Base-by-base conservation (phyloP, 129 eudicot species). In the Lactuca sativa region DNA sequence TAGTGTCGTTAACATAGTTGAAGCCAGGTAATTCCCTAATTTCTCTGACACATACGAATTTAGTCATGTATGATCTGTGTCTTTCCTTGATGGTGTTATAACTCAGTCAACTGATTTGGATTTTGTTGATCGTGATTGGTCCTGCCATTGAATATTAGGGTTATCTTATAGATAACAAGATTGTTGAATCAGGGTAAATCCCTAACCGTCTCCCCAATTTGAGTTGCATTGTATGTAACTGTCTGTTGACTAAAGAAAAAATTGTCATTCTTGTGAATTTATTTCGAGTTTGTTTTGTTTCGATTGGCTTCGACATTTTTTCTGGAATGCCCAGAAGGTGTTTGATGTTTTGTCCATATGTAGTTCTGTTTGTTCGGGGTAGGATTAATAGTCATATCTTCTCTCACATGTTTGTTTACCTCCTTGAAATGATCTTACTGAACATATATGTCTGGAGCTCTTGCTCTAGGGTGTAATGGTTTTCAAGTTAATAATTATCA, bases 131-230 rank as follows among this genome's bases (percentile, higher is more conserved):
- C 12, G 55, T 41, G 65, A 41, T 64, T 54, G 58, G 4, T 32
- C 67, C 67, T 56, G 51, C 10, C 30, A 74, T 65, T 74, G 48
- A 64, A 5, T 41, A 65, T 44, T 74, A 64, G 72, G 66, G 78
- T 64, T 73, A 54, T 56, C 21, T 21, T 38, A 62, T 7, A 62
- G 32, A 52, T 4, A 30, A 13, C 1, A 15, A 9, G 15, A 3
- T 6, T 12, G 38, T 34, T 59, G 49, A 31, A 40, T 17, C 49
- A 9, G n/a, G 49, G 31, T 63, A 43, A 30, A 51, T 31, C 40
- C 54, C 11, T 32, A 49, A 41, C 14, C 7, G 15, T 3, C 37
- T 33, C 17, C 37, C 59, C 34, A n/a, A 11, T 13, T 59, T 1
- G 55, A 59, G n/a, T 41, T 25, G 43, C 12, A 5, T 51, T 3